Conservation (phyloP, 495 filamentous ascomycete species). For the Penicillium steckii region DNA sequence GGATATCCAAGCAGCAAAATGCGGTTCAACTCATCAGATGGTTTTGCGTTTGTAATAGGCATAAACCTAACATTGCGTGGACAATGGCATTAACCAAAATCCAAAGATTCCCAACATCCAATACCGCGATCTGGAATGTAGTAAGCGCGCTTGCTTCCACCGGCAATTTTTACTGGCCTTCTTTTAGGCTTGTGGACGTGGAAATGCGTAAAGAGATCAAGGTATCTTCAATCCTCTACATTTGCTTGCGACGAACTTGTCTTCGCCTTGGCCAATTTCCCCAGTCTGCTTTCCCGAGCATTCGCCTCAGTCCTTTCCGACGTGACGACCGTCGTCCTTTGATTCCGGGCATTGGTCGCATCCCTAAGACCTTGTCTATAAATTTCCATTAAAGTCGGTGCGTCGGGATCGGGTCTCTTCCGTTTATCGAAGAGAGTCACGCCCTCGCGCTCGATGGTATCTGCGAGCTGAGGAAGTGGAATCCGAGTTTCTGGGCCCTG, state of each 20-base stretch:
- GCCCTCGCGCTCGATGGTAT: conserved; percentile 19
- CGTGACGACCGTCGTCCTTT: background rate
- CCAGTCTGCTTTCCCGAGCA: background rate
- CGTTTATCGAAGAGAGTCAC: background rate
- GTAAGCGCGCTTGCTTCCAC: no score
- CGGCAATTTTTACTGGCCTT: no score
- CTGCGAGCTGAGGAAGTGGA: conserved; percentile 30
- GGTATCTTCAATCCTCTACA: no score
- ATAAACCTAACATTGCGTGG: no score
- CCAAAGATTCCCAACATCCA: no score
- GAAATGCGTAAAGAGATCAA: no score
- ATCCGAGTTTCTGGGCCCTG: conserved; percentile 16
- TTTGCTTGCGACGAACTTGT: no score
- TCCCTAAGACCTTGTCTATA: conserved; percentile 18
- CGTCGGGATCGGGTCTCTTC: background rate
- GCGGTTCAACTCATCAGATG: background rate
- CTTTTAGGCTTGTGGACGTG: no score
- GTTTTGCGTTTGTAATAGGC: no score
- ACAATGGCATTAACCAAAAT: no score
- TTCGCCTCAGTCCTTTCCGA: background rate
- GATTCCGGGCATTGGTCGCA: background rate
- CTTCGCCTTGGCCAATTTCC: background rate
- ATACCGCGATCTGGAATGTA: no score
- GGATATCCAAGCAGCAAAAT: background rate
- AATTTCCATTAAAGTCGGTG: conserved; percentile 26